These are phyloP conservation scores for Carex myosuroides DNA, from an alignment of 176 grass and related monocot species.

Conservation along the genomic window DNA sequence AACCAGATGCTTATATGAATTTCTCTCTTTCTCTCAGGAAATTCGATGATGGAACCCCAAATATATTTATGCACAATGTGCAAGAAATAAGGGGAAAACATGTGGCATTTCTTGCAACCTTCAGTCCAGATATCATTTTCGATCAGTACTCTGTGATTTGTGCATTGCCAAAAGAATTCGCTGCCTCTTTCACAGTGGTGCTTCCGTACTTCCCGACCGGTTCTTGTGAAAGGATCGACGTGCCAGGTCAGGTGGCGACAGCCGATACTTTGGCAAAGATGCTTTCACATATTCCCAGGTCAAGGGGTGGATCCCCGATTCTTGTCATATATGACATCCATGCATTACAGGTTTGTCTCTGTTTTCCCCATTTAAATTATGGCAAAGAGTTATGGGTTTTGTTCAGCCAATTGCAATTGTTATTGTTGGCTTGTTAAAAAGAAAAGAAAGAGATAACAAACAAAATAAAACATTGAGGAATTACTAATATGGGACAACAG, in stretches of 20 bases:
- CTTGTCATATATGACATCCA: constrained; percentile 95
- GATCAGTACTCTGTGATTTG: constrained; percentile 77
- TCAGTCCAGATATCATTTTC: constrained; percentile 57
- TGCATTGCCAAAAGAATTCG: constrained; percentile 78
- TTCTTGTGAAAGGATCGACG: constrained; percentile 80
- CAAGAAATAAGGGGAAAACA: constrained; percentile 69
- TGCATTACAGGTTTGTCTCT: constrained; percentile 61
- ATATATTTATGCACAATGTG: constrained; percentile 78
- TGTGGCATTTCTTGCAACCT: constrained; percentile 84
- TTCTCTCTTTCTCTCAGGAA: constrained; percentile 23
- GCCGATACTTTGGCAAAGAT: constrained; percentile 68
- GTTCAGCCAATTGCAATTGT: not conserved
- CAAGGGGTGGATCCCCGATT: constrained; percentile 74
- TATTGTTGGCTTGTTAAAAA: not conserved
- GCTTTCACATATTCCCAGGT: constrained; percentile 74
- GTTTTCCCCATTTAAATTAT: not conserved
- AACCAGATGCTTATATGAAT: no score
- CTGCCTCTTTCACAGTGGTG: constrained; percentile 80
- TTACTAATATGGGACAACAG: no score
- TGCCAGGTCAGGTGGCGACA: constrained; percentile 84
- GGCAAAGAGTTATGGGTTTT: not conserved
- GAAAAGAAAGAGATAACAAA: not conserved
- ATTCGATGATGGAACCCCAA: constrained; percentile 86
- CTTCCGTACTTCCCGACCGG: constrained; percentile 93
- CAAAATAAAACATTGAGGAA: not conserved